Percentiles rank a stretch among this genome's conserved stretches.
Evolutionary conservation across 192 early-diverging fungal species (phyloP).

Genomic region (Umbelopsis ramanniana): DNA sequence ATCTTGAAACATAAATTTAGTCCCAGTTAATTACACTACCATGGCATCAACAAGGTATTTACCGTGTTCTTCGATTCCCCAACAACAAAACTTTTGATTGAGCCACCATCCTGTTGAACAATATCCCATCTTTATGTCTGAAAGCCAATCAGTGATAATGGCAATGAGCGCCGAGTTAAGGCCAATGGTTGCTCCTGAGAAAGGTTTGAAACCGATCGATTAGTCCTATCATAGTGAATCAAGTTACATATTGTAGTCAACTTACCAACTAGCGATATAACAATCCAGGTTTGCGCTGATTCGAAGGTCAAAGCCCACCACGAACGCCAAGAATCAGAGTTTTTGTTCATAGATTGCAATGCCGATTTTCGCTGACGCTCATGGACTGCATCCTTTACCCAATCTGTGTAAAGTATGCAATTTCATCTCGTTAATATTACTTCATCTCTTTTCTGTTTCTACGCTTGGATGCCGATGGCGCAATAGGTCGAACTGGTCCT

Average conservation of each 20-base stretch:
- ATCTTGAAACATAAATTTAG: constrained; percentile 41
- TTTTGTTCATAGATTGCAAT: constrained; percentile 37
- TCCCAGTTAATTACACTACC: neutral
- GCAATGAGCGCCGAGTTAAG: constrained; percentile 87
- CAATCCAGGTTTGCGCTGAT: constrained; percentile 82
- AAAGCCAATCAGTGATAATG: constrained; percentile 90
- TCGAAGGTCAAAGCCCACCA: constrained; percentile 64
- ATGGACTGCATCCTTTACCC: constrained; percentile 67
- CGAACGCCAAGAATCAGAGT: constrained; percentile 53
- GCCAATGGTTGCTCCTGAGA: constrained; percentile 68
- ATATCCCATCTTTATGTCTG: constrained; percentile 85
- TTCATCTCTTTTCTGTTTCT: neutral
- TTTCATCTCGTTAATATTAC: neutral
- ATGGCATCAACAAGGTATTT: neutral
- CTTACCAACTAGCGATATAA: constrained; percentile 79
- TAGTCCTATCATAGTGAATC: neutral
- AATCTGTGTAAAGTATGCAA: constrained; percentile 48
- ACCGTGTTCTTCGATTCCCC: constrained; percentile 70
- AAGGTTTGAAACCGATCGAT: neutral
- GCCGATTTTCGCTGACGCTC: constrained; percentile 60
- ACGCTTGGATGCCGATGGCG: neutral
- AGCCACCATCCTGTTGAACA: constrained; percentile 87
- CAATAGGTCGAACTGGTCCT: neutral
- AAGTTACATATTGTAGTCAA: neutral
- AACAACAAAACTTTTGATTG: constrained; percentile 93